phyloP scores from a whole-genome alignment of 129 eudicot species.

The Arctium minus region DNA sequence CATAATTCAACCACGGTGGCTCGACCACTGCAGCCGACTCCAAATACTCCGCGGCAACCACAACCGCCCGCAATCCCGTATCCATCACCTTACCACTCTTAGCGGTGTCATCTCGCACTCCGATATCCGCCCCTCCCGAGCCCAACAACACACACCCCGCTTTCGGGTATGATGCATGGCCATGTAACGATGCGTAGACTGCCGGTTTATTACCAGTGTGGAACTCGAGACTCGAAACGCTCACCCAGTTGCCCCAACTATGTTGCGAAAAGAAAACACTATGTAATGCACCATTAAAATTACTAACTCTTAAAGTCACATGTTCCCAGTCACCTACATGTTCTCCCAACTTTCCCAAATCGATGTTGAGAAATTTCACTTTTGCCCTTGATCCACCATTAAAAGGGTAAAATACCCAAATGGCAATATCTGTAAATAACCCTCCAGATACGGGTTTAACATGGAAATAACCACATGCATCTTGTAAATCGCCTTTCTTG shows the following conservation, averaged over 20 bases:
- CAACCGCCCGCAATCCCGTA: conserved; percentile 30
- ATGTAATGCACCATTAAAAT: conserved; percentile 36
- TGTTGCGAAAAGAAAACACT: conserved; percentile 50
- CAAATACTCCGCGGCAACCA: conserved; percentile 48
- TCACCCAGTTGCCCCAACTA: conserved; percentile 47
- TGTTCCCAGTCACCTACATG: conserved; percentile 67
- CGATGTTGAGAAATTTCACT: conserved; percentile 27
- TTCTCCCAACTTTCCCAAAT: conserved; percentile 43
- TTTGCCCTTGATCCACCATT: conserved; percentile 48
- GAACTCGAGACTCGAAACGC: conserved; percentile 35
- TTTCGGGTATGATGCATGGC: conserved; percentile 43
- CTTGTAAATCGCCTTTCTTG: conserved; percentile 39
- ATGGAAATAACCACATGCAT: conserved; percentile 43
- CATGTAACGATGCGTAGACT: conserved; percentile 43
- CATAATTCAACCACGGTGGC: conserved; percentile 66
- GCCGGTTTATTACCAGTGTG: conserved; percentile 33
- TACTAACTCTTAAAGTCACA: conserved; percentile 43
- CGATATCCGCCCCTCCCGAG: conserved; percentile 34
- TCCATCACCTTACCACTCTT: conserved; percentile 53
- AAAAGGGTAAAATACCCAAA: conserved; percentile 65
- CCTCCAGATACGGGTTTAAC: conserved; percentile 44
- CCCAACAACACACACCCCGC: conserved; percentile 55
- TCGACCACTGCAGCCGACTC: conserved; percentile 27
- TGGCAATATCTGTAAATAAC: conserved; percentile 45
- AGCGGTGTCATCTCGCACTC: conserved; percentile 57